phyloP scores from a whole-genome alignment of 2,329 filamentous ascomycete species.

The Dryadomyces quercivorus region DNA sequence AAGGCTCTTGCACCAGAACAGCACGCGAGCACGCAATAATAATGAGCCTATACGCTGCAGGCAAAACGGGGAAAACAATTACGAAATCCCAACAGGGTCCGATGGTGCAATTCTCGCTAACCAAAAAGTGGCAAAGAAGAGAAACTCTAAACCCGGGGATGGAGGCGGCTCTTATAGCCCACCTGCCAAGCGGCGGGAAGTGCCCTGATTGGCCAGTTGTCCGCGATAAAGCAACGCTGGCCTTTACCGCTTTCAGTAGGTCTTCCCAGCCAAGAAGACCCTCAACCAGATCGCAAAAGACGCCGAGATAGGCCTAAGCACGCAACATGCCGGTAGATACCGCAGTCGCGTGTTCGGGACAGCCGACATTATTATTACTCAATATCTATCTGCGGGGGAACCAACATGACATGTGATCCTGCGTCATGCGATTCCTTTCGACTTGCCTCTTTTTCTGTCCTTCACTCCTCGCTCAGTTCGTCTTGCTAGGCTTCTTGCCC shows the following conservation, averaged over 20 bases:
- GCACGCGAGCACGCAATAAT: conserved; percentile 1
- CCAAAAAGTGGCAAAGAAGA: not conserved
- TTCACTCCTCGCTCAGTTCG: not conserved
- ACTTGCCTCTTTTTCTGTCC: not conserved
- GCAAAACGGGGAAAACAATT: not conserved
- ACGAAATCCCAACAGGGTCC: not conserved
- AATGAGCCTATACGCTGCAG: not conserved
- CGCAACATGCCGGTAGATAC: too few species aligned
- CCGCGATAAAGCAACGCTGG: too few species aligned
- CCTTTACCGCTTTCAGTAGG: too few species aligned
- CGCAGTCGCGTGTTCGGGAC: not conserved
- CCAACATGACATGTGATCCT: too few species aligned
- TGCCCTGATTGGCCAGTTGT: not conserved
- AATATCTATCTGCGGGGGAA: too few species aligned
- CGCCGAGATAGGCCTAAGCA: not conserved
- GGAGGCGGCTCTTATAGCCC: not conserved
- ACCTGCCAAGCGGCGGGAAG: too few species aligned
- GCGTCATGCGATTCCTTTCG: not conserved
- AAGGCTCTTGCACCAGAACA: conserved; percentile 7
- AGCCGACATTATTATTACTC: too few species aligned
- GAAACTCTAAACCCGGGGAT: not conserved
- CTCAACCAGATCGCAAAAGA: not conserved
- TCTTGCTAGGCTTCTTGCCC: conserved; percentile 13
- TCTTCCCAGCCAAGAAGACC: not conserved
- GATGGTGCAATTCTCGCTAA: conserved; percentile 5